Evolutionary conservation across 352 stramenopile genomes (phyloP), one percentile per base, ranked within the genome.

Genomic region (Saprolegnia diclina): DNA sequence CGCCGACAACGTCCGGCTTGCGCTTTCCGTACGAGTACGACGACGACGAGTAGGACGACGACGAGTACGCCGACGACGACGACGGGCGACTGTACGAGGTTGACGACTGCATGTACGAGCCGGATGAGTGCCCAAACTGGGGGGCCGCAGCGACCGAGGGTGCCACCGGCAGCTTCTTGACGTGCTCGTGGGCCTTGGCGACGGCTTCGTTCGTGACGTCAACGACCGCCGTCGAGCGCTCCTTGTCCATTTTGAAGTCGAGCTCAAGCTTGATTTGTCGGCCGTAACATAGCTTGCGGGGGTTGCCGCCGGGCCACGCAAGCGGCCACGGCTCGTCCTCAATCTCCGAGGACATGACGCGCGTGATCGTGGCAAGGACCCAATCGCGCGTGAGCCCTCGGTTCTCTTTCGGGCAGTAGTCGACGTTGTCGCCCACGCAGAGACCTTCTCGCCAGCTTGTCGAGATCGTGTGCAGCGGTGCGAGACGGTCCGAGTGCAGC

Each of bases 1-100:
- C 84, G 13, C 86, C 86, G 0, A 77, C 71, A 53, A 82, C 82
- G 4, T 81, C 74, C 0, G 84, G 80, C 26, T 79, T 82, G 42
- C 82, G 79, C 57, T 76, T 76, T 0, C 81, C 82, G 24, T 76
- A 76, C 37, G 88, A 79, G 37, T 75, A 76, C 38, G 16, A 7
- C 32, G 52, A 38, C 52, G 24, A 16, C 71, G 65, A 29, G 79
- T 78, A 38, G 80, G 73, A n/a, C 67, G 76, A 38, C 67, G 74
- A 64, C 72, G 57, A 45, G 71, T 57, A 44, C 26, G 52, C 54
- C 18, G 64, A 74, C 26, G 72, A 77, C 45, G 48, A 64, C 18
- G 42, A 48, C 18, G 42, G 13, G 42, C 18, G 18, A 48, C 57
- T 50, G 42, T 73, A 74, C 32, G 75, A 76, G 11, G 74, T 72